Percentiles rank a stretch among this genome's conserved stretches.
phyloP scores from a whole-genome alignment of 2,329 filamentous ascomycete genomes.

The Aspergillus puulaauensis region DNA sequence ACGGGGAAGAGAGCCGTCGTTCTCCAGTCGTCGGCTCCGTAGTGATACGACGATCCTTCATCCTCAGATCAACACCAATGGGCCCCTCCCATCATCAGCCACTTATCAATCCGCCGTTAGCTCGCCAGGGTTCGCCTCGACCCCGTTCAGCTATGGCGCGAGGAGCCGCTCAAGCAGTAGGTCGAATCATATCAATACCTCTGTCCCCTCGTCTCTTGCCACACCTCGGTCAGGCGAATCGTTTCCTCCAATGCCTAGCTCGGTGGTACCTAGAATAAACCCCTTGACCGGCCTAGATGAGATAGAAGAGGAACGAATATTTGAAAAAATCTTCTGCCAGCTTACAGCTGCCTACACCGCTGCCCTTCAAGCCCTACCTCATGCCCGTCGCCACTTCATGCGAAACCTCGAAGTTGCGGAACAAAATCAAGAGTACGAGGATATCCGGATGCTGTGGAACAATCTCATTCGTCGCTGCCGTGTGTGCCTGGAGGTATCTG shows the following conservation, averaged over 20 bases:
- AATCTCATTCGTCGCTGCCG: slow-evolving; percentile 70
- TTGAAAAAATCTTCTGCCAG: slow-evolving; percentile 78
- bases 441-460: slow-evolving; percentile 65
- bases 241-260: slow-evolving; percentile 56
- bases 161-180: slow-evolving; percentile 52
- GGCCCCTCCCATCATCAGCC: slow-evolving; percentile 32
- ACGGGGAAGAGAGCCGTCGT: slow-evolving; percentile 42
- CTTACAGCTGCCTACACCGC: slow-evolving; percentile 72
- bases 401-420: slow-evolving; percentile 64
- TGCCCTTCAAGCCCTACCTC: slow-evolving; percentile 69
- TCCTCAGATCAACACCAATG: slow-evolving; percentile 33
- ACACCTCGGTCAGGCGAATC: slow-evolving; percentile 83
- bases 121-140: slow-evolving; percentile 32
- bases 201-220: slow-evolving; percentile 48
- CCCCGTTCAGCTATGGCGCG: slow-evolving; percentile 34
- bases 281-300: slow-evolving; percentile 62
- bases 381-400: slow-evolving; percentile 66
- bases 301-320: slow-evolving; percentile 74
- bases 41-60: slow-evolving; percentile 54
- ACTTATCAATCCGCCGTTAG: slow-evolving; percentile 25
- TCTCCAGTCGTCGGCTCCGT: slow-evolving; percentile 46
- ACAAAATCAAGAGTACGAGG: slow-evolving; percentile 59
- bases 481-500: slow-evolving; percentile 69
- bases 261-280: slow-evolving; percentile 51
- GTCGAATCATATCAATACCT: slow-evolving; percentile 52